Evolutionary conservation across 2,329 filamentous ascomycete species (phyloP).

Genomic region (Trichothecium sympodiale): DNA sequence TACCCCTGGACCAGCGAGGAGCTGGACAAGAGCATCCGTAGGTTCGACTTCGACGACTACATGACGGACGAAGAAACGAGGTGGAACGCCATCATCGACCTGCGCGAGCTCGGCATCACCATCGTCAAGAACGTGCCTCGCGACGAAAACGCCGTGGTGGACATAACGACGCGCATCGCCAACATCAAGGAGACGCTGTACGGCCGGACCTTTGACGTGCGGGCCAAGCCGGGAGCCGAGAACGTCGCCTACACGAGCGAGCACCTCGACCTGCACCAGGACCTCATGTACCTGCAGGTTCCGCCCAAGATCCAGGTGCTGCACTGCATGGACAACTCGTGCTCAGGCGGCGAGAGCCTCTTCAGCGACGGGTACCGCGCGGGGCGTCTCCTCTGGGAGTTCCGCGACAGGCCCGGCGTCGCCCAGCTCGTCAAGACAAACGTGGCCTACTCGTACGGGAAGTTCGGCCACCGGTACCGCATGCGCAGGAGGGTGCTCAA

Average conservation of each 20-base stretch:
- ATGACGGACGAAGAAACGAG: conserved; percentile 50
- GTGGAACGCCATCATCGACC: conserved; percentile 46
- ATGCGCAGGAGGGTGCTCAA: conserved; percentile 43
- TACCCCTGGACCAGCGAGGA: conserved; percentile 27
- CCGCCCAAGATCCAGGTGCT: conserved; percentile 77
- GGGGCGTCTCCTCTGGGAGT: conserved; percentile 24
- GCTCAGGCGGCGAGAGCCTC: conserved; percentile 70
- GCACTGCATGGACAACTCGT: conserved; percentile 77
- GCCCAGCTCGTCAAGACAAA: conserved; percentile 27
- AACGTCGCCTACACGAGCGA: conserved; percentile 86
- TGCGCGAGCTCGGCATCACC: conserved; percentile 60
- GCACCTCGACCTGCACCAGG: conserved; percentile 83
- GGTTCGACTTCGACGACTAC: conserved; percentile 61
- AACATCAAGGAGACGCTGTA: conserved; percentile 81
- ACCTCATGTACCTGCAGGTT: conserved; percentile 74
- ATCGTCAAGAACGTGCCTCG: conserved; percentile 67
- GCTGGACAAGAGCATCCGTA: conserved; percentile 29
- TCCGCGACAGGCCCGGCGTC: conserved; percentile 11
- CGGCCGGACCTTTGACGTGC: conserved; percentile 82
- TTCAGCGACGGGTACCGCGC: conserved; percentile 70
- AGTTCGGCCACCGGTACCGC: conserved; percentile 53
- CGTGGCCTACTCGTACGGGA: conserved; percentile 59
- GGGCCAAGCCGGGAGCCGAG: conserved; percentile 68
- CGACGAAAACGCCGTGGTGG: conserved; percentile 51
- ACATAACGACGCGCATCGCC: conserved; percentile 63